Evolutionary conservation across 176 grass and related monocot species (phyloP), one percentile per base, ranked within the genome.

Genomic region (Oryza glaberrima): DNA sequence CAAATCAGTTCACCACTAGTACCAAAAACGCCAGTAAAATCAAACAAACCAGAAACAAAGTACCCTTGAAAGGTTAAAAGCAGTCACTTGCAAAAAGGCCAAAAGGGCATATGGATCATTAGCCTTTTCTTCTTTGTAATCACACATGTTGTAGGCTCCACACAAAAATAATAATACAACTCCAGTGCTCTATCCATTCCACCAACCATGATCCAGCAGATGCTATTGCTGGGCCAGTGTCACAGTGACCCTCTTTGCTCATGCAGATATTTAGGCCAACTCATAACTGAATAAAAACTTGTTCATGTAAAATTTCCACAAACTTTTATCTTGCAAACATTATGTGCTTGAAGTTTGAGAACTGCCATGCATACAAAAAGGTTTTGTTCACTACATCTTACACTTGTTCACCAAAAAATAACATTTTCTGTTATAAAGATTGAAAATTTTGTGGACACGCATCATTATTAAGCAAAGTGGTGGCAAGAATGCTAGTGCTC

Each of bases 121-220:
- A 60, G 40, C 16, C 54, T 64, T 65, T 64, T 28, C 15, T 65
- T 72, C 16, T 5, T n/a, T 19, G 20, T 82, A 52, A 75, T 75
- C 70, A 75, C 81, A 83, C 58, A 83, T 75, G 70, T 2, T 32
- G 81, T 73, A 73, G 81, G 81, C 10, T 82, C 81, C 69, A 72
- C 36, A 7, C 14, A 54, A 26, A 82, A 82, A 72, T 54, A 70
- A 70, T 70, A 79, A 4, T 17, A 28, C 16, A 32, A 32, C 30
- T 32, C 7, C 30, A 47, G 26, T 77, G 26, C 16, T 11, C 22
- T 79, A 34, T 70, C 79, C 64, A 70, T 58, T 36, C 15, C 66
- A 69, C 43, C 64, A 67, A 67, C 26, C 77, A 19, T 81, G 3
- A 15, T 16, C 65, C 41, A 34, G 10, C 17, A 11, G 79, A 23